These are phyloP conservation scores for Nemania sp. DNA, from an alignment of 2,329 filamentous ascomycete genomes.

Conservation along the genomic window DNA sequence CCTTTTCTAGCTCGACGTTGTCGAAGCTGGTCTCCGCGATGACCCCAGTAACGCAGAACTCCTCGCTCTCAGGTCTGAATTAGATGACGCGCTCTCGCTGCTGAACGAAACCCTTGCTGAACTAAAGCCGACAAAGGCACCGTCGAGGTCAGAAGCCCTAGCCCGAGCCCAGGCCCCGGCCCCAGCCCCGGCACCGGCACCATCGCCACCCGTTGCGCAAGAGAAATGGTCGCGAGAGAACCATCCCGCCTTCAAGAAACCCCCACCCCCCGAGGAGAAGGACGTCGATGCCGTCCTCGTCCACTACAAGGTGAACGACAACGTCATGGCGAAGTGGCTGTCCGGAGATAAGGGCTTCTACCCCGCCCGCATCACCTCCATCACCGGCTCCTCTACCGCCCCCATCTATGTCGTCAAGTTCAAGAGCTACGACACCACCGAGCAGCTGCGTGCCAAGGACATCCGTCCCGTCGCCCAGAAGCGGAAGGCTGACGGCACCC, in stretches of 20 bases:
- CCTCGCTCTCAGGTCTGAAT: conserved; percentile 75
- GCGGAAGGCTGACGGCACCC: conserved; percentile 81
- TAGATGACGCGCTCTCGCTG: conserved; percentile 79
- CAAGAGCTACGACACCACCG: conserved; percentile 84
- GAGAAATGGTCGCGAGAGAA: conserved; percentile 82
- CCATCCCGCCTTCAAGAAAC: conserved; percentile 75
- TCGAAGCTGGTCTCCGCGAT: conserved; percentile 74
- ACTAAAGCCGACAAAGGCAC: conserved; percentile 66
- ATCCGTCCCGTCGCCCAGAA: conserved; percentile 81
- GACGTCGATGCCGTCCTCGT: conserved; percentile 55
- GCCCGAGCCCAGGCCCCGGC: conserved; percentile 32
- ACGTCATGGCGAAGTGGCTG: conserved; percentile 86
- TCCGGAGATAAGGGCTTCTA: conserved; percentile 91
- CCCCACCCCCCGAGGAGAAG: conserved; percentile 56
- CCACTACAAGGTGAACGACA: conserved; percentile 85
- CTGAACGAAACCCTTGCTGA: conserved; percentile 82
- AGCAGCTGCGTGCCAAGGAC: conserved; percentile 80
- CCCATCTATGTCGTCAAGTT: conserved; percentile 96
- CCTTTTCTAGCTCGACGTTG: conserved; percentile 70
- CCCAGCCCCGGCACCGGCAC: conserved; percentile 42
- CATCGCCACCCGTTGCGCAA: conserved; percentile 58
- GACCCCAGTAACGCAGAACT: conserved; percentile 82
- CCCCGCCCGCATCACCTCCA: conserved; percentile 87
- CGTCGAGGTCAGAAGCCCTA: conserved; percentile 41
- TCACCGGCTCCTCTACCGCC: conserved; percentile 87